Percentiles rank a stretch among this genome's conserved stretches.
Evolutionary conservation across 768 basidiomycete species (phyloP).

Genomic region (Piloderma croceum): DNA sequence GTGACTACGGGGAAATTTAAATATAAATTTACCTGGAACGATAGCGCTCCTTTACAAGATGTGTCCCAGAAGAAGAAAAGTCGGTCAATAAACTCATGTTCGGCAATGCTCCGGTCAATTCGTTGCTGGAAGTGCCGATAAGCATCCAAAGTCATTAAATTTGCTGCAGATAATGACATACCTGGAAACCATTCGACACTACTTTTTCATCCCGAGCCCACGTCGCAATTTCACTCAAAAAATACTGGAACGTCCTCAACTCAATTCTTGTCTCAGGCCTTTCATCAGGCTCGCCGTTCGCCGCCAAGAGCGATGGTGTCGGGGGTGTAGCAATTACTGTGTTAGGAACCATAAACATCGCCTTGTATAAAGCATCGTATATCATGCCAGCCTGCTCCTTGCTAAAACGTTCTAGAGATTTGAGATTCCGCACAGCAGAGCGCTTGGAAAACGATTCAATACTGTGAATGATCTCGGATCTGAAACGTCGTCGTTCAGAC

Average conservation of each 20-base stretch:
- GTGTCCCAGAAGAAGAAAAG: conserved; percentile 95
- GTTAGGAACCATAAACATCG: conserved; percentile 73
- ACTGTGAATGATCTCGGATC: conserved; percentile 84
- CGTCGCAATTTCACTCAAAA: conserved; percentile 87
- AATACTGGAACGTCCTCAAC: conserved; percentile 77
- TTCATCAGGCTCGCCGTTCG: conserved; percentile 46
- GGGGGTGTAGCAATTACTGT: conserved; percentile 47
- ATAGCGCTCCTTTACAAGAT: conserved; percentile 73
- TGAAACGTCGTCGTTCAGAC: conserved; percentile 77
- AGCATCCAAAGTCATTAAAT: conserved; percentile 6
- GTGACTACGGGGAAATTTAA: conserved; percentile 3
- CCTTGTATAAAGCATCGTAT: conserved; percentile 89
- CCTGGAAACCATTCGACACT: conserved; percentile 89
- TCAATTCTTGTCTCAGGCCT: conserved; percentile 88
- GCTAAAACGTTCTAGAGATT: conserved; percentile 68
- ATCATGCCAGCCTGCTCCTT: conserved; percentile 86
- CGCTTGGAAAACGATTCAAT: conserved; percentile 95
- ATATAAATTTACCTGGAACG: conserved; percentile 65
- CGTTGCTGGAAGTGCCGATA: conserved; percentile 55
- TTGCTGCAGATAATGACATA: conserved; percentile 30
- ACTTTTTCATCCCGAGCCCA: conserved; percentile 96
- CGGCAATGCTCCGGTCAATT: conserved; percentile 83
- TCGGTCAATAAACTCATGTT: conserved; percentile 92
- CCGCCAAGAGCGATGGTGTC: conserved; percentile 47
- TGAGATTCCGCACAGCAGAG: conserved; percentile 82